Evolutionary conservation across 768 basidiomycete species (phyloP), one percentile per base, ranked within the genome.

Genomic region (Russula compacta): DNA sequence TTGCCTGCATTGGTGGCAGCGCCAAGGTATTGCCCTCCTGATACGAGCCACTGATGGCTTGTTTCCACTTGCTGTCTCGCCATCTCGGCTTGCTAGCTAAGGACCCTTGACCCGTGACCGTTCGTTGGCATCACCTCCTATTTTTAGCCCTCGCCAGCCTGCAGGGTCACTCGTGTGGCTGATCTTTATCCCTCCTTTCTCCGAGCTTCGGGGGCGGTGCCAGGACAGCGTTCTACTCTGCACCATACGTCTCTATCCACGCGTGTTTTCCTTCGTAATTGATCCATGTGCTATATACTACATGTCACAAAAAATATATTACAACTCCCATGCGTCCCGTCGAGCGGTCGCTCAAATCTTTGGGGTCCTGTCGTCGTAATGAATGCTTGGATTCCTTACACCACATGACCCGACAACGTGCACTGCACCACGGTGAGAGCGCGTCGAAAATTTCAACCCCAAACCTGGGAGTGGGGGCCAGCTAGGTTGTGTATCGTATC

Each of bases 291-390:
- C 32, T 32, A 6, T 35, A 36, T 46, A 32, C 14, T 15, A n/a
- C 32, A 58, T 42, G 53, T 54, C 53, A 40, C 29, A 9, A 35
- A 10, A 33, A 42, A 29, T 58, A 51, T 11, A 7, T 40, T 32
- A 10, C 21, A 6, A 43, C 12, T 12, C 32, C 19, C 19, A 29
- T 40, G 10, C 43, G 17, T 24, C 6, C 15, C 33, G 10, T 53
- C 15, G 24, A 6, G 17, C 35, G 1, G 12, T 46, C 32, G 21
- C 36, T 19, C 39, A 43, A 35, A 12, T 29, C 48, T 61, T 61
- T 61, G 42, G 60, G 55, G 60, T 57, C n/a, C 39, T 50, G 39
- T 53, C 56, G 33, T 46, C 61, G 50, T 58, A 57, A 58, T 47
- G 11, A 11, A 51, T 44, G 6, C 17, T 42, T 33, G 49, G 3